Base-by-base conservation (phyloP, 495 filamentous ascomycete species). In the Astrocystis sublimbata region DNA sequence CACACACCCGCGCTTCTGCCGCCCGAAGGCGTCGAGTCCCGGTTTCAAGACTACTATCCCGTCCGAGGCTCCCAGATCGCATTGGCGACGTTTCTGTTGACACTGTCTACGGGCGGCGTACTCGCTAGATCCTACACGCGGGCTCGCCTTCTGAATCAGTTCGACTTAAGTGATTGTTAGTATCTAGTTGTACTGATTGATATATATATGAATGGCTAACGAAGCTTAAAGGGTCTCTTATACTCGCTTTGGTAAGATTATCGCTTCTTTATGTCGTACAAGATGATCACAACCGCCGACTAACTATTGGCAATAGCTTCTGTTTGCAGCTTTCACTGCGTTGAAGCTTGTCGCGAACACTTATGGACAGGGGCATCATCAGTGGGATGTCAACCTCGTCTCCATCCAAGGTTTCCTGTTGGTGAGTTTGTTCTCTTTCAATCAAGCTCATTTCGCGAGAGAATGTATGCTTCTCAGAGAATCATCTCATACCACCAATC, bases 111-210 rank as follows among this genome's bases (percentile, higher is more conserved):
- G 0, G 17, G 10, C 26, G 43, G 45, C 8, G 46, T 60, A 12
- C 19, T 49, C 13, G 35, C 35, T 12, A 28, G 57, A 15, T 38
- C 21, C 33, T 60, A 60, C 12, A 51, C 57, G 15, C 57, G 57
- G 8, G 57, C 57, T 10, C 33, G 23, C 2, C n/a, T 60, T 17
- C 15, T 60, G 21, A 60, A 41, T 19, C 31, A 51, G 19, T 51
- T 60, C 23, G 57, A 60, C 33, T 5, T 60, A 7, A 60, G 57
- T 51, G 57, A 60, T 12, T 38, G 57, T 60, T 21, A 51, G 46
- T 51, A 28, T n/a, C n/a, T n/a, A n/a, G 21, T 40, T 31, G 21
- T 15, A n/a, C n/a, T n/a, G n/a, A n/a, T n/a, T n/a, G 4, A 41
- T 26, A 13, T 15, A 17, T 45, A 41, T 13, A 50, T 19, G 19